phyloP scores from a whole-genome alignment of 768 basidiomycete species.

The Podaxis sp. region DNA sequence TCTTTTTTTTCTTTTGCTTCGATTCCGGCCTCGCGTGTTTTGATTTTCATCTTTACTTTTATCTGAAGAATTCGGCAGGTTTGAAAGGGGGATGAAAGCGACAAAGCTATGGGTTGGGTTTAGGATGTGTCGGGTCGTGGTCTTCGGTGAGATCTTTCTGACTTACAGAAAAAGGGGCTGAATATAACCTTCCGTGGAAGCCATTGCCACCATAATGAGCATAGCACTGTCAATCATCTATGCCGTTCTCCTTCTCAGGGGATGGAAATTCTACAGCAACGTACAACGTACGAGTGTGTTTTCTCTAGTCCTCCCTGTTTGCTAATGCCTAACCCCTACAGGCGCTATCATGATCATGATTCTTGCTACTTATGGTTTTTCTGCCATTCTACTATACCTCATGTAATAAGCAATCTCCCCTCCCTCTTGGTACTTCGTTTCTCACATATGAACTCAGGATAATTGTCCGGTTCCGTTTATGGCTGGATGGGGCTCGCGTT shows the following conservation, averaged over 20 bases:
- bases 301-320: background rate
- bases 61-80: background rate
- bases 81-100: conserved; percentile 22
- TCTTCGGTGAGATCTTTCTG: conserved; percentile 31
- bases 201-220: conserved; percentile 30
- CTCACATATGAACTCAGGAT: conserved; percentile 27
- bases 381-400: conserved; percentile 34
- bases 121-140: conserved; percentile 30
- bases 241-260: conserved; percentile 32
- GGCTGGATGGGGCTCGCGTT: conserved; percentile 36
- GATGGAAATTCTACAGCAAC: conserved; percentile 31
- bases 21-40: conserved; percentile 16
- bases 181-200: background rate
- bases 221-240: conserved; percentile 34
- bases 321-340: conserved; percentile 17
- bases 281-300: conserved; percentile 31
- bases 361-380: conserved; percentile 30
- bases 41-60: conserved; percentile 1
- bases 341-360: conserved; percentile 34
- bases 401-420: conserved; percentile 28
- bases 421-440: background rate
- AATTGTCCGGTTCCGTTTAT: conserved; percentile 37
- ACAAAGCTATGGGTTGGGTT: conserved; percentile 29
- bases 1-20: conserved; percentile 17
- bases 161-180: background rate